Evolutionary conservation across 2,329 filamentous ascomycete species (phyloP).

Genomic region (Colletotrichum costaricense): DNA sequence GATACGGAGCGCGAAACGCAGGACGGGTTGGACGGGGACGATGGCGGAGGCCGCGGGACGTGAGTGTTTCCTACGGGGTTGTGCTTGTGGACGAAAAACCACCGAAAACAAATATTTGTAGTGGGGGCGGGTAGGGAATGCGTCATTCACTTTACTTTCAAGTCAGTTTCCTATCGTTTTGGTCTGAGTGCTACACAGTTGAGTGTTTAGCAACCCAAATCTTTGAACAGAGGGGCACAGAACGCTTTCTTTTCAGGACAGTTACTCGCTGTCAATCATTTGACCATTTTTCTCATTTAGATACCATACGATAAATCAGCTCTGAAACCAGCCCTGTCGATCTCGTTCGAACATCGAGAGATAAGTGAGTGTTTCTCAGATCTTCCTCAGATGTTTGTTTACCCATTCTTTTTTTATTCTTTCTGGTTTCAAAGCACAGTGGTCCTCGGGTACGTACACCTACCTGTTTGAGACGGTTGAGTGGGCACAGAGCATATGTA

Average conservation of each 20-base stretch:
- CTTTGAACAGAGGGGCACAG: neutral
- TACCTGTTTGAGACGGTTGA: neutral
- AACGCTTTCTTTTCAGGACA: neutral
- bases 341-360: constrained; percentile 8
- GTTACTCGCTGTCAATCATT: neutral
- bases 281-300: neutral
- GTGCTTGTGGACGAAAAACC: neutral
- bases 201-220: neutral
- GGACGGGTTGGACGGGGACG: neutral
- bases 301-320: neutral
- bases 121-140: constrained; percentile 3
- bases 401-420: constrained; percentile 3
- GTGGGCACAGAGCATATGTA: neutral
- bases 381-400: constrained; percentile 18
- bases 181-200: neutral
- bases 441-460: constrained; percentile 10
- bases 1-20: neutral
- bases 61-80: too few species aligned
- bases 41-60: constrained; percentile 15
- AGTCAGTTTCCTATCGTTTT: neutral
- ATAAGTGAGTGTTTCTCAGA: constrained; percentile 10
- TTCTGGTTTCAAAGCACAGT: neutral
- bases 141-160: constrained; percentile 11
- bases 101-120: neutral
- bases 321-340: neutral